Percentiles rank a stretch among this genome's conserved stretches.
phyloP scores from a whole-genome alignment of 345 rosid genomes.

The Turritis glabra region DNA sequence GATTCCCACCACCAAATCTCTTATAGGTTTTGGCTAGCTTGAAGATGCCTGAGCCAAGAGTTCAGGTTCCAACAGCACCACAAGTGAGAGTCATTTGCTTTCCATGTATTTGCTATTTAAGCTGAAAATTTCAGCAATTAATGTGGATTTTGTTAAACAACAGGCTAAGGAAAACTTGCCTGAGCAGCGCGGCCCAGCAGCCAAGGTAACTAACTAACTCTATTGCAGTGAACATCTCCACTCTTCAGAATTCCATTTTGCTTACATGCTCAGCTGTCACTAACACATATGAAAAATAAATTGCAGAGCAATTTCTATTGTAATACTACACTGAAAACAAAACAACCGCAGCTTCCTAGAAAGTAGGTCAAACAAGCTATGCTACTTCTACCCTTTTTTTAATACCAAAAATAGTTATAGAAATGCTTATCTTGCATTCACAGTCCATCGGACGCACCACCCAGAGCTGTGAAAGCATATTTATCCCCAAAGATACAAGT shows the following conservation, averaged over 20 bases:
- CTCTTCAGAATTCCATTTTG: slow-evolving; percentile 8
- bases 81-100: slow-evolving; percentile 47
- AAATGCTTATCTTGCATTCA: slow-evolving; percentile 26
- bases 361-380: slow-evolving; percentile 46
- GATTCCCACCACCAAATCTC: slow-evolving; percentile 9
- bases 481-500: slow-evolving; percentile 47
- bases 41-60: slow-evolving; percentile 42
- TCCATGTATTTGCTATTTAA: slow-evolving; percentile 3
- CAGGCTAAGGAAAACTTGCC: slow-evolving; percentile 32
- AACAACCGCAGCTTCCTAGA: slow-evolving; percentile 41
- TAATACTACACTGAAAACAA: slow-evolving; percentile 32
- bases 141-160: slow-evolving; percentile 20
- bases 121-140: slow-evolving; percentile 10
- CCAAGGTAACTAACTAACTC: slow-evolving; percentile 36
- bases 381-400: slow-evolving; percentile 6
- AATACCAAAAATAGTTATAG: not conserved
- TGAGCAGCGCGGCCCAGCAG: not conserved
- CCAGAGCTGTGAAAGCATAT: slow-evolving; percentile 33
- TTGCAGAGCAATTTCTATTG: slow-evolving; percentile 49
- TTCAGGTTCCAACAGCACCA: slow-evolving; percentile 42
- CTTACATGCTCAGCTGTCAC: slow-evolving; percentile 1
- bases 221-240: slow-evolving; percentile 7
- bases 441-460: slow-evolving; percentile 48
- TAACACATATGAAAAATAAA: slow-evolving; percentile 12
- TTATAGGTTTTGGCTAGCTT: slow-evolving; percentile 48